phyloP scores from a whole-genome alignment of 768 basidiomycete genomes.

The Suillus spraguei region DNA sequence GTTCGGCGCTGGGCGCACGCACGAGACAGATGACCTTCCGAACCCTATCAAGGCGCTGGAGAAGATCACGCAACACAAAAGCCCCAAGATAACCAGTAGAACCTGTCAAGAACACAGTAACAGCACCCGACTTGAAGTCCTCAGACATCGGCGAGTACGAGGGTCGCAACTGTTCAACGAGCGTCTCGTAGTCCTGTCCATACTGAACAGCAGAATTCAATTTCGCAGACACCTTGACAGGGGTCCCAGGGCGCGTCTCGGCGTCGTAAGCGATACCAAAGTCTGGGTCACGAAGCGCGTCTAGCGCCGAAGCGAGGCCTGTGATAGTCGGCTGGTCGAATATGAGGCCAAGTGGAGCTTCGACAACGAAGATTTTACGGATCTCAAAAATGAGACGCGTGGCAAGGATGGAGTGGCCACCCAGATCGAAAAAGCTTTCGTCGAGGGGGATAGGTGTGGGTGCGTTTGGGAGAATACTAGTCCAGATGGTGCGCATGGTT shows the following conservation, averaged over 20 bases:
- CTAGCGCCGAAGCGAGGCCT: conserved; percentile 76
- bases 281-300: conserved; percentile 74
- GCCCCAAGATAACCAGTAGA: conserved; percentile 97
- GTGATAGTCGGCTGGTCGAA: conserved; percentile 89
- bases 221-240: conserved; percentile 24
- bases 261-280: conserved; percentile 61
- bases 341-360: conserved; percentile 89
- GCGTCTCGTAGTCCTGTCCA: conserved; percentile 70
- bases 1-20: conserved; percentile 63
- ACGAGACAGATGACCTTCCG: conserved; percentile 93
- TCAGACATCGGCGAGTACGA: conserved; percentile 63
- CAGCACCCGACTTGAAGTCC: conserved; percentile 51
- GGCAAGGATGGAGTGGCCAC: conserved; percentile 97
- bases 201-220: conserved; percentile 55
- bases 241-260: conserved; percentile 21
- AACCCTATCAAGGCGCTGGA: conserved; percentile 62
- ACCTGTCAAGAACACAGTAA: conserved; percentile 94
- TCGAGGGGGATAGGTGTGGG: conserved; percentile 80
- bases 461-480: conserved; percentile 74
- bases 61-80: conserved; percentile 83
- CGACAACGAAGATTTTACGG: conserved; percentile 86
- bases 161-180: conserved; percentile 58
- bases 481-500: conserved; percentile 85
- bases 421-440: conserved; percentile 97
- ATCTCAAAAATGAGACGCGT: conserved; percentile 97